phyloP scores from a whole-genome alignment of 805 yeast species.

The Yamadazyma ubonensis region DNA sequence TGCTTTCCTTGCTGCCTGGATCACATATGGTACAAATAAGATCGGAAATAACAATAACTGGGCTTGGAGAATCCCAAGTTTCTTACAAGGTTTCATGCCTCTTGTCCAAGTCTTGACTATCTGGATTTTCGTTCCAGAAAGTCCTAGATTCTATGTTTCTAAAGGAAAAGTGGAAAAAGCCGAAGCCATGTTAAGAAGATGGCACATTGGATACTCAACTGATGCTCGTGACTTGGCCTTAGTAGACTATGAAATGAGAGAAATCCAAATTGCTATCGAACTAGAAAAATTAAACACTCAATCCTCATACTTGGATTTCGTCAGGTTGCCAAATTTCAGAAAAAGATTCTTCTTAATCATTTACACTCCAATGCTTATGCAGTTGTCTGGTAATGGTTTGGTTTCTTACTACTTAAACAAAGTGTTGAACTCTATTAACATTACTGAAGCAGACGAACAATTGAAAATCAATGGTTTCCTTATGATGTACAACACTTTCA shows the following conservation, averaged over 20 bases:
- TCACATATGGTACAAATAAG: slow-evolving; percentile 43
- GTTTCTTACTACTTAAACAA: slow-evolving; percentile 50
- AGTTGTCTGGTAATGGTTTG: slow-evolving; percentile 49
- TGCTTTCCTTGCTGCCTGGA: slow-evolving; percentile 51
- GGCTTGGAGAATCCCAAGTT: slow-evolving; percentile 57
- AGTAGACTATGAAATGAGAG: slow-evolving; percentile 14
- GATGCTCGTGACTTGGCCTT: slow-evolving; percentile 14
- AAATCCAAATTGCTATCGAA: slow-evolving; percentile 13
- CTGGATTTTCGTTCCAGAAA: slow-evolving; percentile 43
- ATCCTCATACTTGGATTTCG: slow-evolving; percentile 7
- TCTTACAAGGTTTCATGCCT: slow-evolving; percentile 50
- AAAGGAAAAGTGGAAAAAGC: slow-evolving; percentile 46
- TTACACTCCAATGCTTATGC: slow-evolving; percentile 10
- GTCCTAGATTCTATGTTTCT: slow-evolving; percentile 45
- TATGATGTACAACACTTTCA: slow-evolving; percentile 44
- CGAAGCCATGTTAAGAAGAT: slow-evolving; percentile 33
- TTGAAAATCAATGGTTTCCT: slow-evolving; percentile 51
- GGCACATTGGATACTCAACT: slow-evolving; percentile 38
- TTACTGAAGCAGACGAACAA: slow-evolving; percentile 43
- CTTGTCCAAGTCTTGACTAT: slow-evolving; percentile 34
- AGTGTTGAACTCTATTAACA: slow-evolving; percentile 53
- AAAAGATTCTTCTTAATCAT: slow-evolving; percentile 10
- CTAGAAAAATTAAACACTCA: slow-evolving; percentile 12
- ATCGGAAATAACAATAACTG: slow-evolving; percentile 25
- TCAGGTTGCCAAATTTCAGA: slow-evolving; percentile 4